Base-by-base conservation (phyloP, 768 basidiomycete genomes). In the Kwoniella sp. region DNA sequence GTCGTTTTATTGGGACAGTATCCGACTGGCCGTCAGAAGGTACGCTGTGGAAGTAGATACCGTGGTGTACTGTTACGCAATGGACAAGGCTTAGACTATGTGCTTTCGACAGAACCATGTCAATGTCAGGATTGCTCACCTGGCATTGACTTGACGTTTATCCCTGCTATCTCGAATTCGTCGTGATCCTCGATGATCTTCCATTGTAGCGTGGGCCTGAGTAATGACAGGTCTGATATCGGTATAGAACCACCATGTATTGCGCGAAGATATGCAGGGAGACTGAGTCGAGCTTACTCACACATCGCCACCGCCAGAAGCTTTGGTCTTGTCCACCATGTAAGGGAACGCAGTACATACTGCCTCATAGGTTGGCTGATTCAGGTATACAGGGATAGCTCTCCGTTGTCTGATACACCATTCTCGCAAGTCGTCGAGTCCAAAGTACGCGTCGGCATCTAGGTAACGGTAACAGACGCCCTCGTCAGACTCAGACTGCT, bases 351-450 rank as follows among this genome's bases (percentile, higher is more conserved):
- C 80, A 67, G 78, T 64, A 78, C 85, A 47, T 83, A 84, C 80
- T 15, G 50, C 63, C 22, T 74, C 66, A 48, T 63, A 74, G 40
- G 72, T 74, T 17, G 60, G 47, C 33, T 58, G 57, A 53, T 70
- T 70, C 17, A 73, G 69, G 50, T 70, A 77, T 1, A 77, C 64
- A 1, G 72, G 73, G n/a, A 74, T 72, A 8, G 67, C 47, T 30
- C 40, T 67, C 13, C 64, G 51, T 64, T 71, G 72, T 30, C 72
- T 55, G 26, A 70, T 66, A 67, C 75, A 77, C 75, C 75, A 77
- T 71, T 77, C 88, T 83, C 92, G 84, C 37, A 94, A 82, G 78
- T 95, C 92, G 80, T 95, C 92, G 60, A 95, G 79, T 2, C 92
- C 92, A 72, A 92, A 91, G 82, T 92, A 90, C 6, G 92, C 92